Base-by-base conservation (phyloP, 331 rosid genomes). In the Stylosanthes scabra region DNA sequence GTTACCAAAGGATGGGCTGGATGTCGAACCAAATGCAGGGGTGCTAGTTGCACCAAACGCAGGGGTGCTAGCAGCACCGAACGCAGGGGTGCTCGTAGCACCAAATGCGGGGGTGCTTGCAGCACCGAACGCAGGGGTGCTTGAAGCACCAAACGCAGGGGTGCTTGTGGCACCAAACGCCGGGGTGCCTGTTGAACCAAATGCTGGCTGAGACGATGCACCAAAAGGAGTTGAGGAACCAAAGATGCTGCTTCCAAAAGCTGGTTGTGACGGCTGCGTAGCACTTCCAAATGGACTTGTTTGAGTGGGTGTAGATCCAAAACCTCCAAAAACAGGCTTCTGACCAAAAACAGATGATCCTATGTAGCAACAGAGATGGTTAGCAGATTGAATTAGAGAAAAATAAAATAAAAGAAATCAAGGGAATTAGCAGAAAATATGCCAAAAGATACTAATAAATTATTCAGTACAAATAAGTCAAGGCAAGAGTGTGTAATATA, bases 161-260 rank as follows among this genome's bases (percentile, higher is more conserved):
- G 76, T 83, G 78, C 86, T 70, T 0, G 89, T 61, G 0, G 85
- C 64, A 54, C 90, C 90, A 68, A 85, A 88, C 16, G 87, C 71
- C 0, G 78, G 57, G 31, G 72, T 51, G 11, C 74, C 74, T 0
- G 86, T 40, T 2, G 90, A 61, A 49, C 90, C 90, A 68, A 85
- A 88, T 15, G 87, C 71, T 31, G 87, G 80, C 83, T 85, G 94
- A 60, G 81, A 68, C 28, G 90, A 68, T 28, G 81, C 92, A 57
- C 90, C 94, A 75, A 93, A 88, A 74, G 98, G 96, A 63, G 97
- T 80, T 72, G 97, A 76, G 51, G 97, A 87, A 74, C 97, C 97
- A 84, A 93, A 90, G 59, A 88, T 52, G 71, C 91, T 86, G 82
- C 87, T 87, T 41, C 98, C 98, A 71, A 93, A 90, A 52, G 92